Evolutionary conservation across 139 green algal species (phyloP).

Genomic region (Gonium pectorale): DNA sequence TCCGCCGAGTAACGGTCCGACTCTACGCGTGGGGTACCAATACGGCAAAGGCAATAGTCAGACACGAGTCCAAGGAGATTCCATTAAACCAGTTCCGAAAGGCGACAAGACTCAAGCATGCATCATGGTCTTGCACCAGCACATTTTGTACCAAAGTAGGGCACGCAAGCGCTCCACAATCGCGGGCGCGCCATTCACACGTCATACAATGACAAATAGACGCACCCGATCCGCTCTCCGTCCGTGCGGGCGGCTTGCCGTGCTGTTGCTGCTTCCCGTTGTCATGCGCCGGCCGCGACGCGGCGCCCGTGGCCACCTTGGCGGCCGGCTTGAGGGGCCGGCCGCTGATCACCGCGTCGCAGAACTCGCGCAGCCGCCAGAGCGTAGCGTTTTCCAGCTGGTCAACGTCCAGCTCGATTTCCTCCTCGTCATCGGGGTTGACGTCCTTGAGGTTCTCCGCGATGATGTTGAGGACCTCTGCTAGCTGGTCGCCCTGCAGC

Average conservation of each 20-base stretch:
- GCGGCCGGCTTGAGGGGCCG: background rate
- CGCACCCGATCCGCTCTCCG: slow-evolving; percentile 40
- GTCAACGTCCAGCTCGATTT: slow-evolving; percentile 83
- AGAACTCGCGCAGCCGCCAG: slow-evolving; percentile 73
- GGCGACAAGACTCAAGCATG: too few species aligned
- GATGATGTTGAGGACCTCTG: slow-evolving; percentile 71
- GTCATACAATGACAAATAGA: too few species aligned
- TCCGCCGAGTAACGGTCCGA: slow-evolving; percentile 44
- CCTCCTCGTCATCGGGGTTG: slow-evolving; percentile 52
- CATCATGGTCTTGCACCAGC: too few species aligned
- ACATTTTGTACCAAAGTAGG: too few species aligned
- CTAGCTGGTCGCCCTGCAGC: slow-evolving; percentile 75
- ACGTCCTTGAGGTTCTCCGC: slow-evolving; percentile 48
- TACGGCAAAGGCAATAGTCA: too few species aligned
- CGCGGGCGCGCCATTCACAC: too few species aligned
- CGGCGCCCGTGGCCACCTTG: background rate
- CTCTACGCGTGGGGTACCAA: background rate
- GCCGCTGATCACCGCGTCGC: slow-evolving; percentile 41
- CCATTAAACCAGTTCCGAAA: too few species aligned
- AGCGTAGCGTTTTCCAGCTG: slow-evolving; percentile 67
- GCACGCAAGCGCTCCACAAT: too few species aligned
- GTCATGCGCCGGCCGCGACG: slow-evolving; percentile 11
- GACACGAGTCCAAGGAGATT: too few species aligned
- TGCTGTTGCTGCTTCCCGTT: slow-evolving; percentile 26
- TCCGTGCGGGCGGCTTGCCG: slow-evolving; percentile 22